phyloP scores from a whole-genome alignment of 441 rosid species.

The Pelargonium exstipulatum region DNA sequence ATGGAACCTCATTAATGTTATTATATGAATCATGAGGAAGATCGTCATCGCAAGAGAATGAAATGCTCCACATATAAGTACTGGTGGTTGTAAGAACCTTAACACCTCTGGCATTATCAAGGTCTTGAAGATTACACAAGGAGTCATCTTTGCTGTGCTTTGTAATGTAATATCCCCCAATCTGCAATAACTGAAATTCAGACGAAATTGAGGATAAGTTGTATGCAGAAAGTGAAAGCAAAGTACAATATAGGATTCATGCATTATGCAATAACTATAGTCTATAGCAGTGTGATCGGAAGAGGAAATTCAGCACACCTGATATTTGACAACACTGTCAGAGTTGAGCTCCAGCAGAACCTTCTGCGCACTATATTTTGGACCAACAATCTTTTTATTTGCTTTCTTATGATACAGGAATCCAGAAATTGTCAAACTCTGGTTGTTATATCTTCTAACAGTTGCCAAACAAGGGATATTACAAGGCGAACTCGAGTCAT shows the following conservation, averaged over 20 bases:
- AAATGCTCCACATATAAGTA: conserved; percentile 48
- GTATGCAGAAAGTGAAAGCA: background rate
- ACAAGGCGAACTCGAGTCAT: conserved; percentile 25
- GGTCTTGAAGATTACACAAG: conserved; percentile 35
- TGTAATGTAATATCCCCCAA: conserved; percentile 62
- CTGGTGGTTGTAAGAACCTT: conserved; percentile 42
- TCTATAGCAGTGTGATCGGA: background rate
- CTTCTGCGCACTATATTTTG: conserved; percentile 35
- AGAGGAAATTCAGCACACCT: conserved; percentile 33
- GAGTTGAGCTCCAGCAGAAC: conserved; percentile 61
- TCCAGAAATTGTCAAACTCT: conserved; percentile 32
- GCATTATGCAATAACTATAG: background rate
- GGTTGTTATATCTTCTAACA: conserved; percentile 34
- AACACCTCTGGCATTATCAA: conserved; percentile 25
- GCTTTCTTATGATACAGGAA: conserved; percentile 34
- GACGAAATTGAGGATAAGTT: conserved; percentile 18
- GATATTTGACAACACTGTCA: conserved; percentile 40
- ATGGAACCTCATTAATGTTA: conserved; percentile 26
- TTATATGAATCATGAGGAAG: conserved; percentile 19
- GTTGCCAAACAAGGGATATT: conserved; percentile 52
- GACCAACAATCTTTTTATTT: conserved; percentile 25
- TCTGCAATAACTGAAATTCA: conserved; percentile 58
- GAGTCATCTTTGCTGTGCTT: conserved; percentile 48
- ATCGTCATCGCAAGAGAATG: conserved; percentile 41
- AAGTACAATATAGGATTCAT: conserved; percentile 5